Evolutionary conservation across 768 basidiomycete species (phyloP).

Genomic region (Pleurotus tuoliensis): DNA sequence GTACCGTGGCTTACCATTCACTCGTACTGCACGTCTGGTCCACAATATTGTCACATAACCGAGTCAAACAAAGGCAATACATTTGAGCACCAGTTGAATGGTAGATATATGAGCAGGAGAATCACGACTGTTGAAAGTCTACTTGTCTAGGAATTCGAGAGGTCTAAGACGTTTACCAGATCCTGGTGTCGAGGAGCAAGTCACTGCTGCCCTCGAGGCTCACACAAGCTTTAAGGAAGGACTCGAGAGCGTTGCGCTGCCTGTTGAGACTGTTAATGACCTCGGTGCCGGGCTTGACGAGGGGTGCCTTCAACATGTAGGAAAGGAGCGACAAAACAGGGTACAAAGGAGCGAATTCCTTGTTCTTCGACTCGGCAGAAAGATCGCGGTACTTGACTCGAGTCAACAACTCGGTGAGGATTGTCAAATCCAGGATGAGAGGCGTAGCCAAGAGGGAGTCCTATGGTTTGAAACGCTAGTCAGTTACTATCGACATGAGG

Average conservation of each 20-base stretch:
- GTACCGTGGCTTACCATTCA: too few relatives aligned
- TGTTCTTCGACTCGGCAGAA: slow-evolving; percentile 29
- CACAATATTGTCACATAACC: too few relatives aligned
- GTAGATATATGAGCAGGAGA: not conserved
- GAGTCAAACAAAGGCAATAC: not conserved
- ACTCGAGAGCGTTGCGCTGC: slow-evolving; percentile 91
- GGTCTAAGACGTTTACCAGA: slow-evolving; percentile 61
- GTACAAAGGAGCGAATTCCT: slow-evolving; percentile 82
- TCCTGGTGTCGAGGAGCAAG: slow-evolving; percentile 79
- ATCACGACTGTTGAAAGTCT: not conserved
- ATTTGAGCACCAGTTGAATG: slow-evolving; percentile 4
- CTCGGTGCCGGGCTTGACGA: slow-evolving; percentile 90
- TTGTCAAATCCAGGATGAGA: slow-evolving; percentile 89
- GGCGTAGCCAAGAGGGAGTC: slow-evolving; percentile 96
- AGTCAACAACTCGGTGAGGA: slow-evolving; percentile 91
- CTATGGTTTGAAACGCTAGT: slow-evolving; percentile 29
- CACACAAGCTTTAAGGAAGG: slow-evolving; percentile 92
- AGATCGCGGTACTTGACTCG: slow-evolving; percentile 83
- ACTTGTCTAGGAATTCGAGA: not conserved
- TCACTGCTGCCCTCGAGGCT: slow-evolving; percentile 83
- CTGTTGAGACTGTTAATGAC: slow-evolving; percentile 94
- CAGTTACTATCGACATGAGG: not conserved
- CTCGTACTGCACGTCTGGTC: too few relatives aligned
- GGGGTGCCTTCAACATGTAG: slow-evolving; percentile 98
- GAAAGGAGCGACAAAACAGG: slow-evolving; percentile 88